Percentiles rank a stretch among this genome's conserved stretches.
Evolutionary conservation across 306 rosid genomes (phyloP).

Genomic region (Erythrophleum fordii): DNA sequence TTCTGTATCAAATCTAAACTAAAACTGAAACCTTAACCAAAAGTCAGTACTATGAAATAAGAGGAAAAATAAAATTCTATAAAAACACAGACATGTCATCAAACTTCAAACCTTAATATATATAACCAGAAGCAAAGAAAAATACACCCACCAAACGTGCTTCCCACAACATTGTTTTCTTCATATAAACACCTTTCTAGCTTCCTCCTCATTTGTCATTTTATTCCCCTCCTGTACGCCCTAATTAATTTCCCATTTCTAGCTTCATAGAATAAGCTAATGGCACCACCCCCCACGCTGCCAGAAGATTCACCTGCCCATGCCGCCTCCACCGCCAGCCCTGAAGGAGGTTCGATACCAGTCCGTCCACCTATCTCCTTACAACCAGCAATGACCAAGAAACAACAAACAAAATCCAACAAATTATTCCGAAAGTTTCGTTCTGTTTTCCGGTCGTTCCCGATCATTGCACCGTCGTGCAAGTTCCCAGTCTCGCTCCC

Average conservation of each 20-base stretch:
- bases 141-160: constrained; percentile 42
- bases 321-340: neutral
- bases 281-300: neutral
- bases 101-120: neutral
- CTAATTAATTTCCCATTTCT: neutral
- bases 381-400: constrained; percentile 64
- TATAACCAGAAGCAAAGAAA: neutral
- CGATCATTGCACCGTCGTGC: constrained; percentile 74
- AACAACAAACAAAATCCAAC: constrained; percentile 42
- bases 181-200: constrained; percentile 21
- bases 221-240: neutral
- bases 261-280: constrained; percentile 5
- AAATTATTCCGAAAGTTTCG: constrained; percentile 53
- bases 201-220: neutral
- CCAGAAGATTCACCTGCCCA: neutral
- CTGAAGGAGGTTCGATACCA: neutral
- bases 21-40: constrained; percentile 22
- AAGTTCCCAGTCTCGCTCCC: constrained; percentile 44
- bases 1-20: neutral
- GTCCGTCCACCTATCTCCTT: constrained; percentile 46
- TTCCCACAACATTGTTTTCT: constrained; percentile 34
- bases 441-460: constrained; percentile 64
- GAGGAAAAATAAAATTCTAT: neutral
- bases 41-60: constrained; percentile 21
- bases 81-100: neutral